These are phyloP conservation scores for Podila epicladia DNA, from an alignment of 192 early-diverging fungal species.

Conservation along the genomic window DNA sequence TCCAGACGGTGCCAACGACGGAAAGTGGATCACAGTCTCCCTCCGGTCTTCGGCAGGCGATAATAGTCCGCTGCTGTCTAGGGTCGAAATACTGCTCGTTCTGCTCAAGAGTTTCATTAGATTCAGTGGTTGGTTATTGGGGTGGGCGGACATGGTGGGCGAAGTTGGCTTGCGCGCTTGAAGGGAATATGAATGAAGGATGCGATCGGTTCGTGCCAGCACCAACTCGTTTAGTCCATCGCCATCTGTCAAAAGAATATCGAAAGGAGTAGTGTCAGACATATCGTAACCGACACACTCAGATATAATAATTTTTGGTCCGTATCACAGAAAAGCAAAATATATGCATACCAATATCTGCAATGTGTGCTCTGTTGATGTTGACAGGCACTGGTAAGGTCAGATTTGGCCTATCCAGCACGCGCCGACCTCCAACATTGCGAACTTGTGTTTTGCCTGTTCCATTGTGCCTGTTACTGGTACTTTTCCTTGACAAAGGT, in stretches of 20 bases:
- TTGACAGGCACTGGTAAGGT: slow-evolving; percentile 66
- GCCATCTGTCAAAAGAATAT: slow-evolving; percentile 48
- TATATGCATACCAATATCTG: slow-evolving; percentile 58
- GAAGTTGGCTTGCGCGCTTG: slow-evolving; percentile 21
- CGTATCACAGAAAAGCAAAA: background rate
- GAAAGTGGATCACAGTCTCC: slow-evolving; percentile 34
- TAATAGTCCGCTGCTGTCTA: slow-evolving; percentile 41
- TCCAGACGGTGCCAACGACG: slow-evolving; percentile 16
- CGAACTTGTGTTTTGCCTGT: slow-evolving; percentile 12
- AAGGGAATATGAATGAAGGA: slow-evolving; percentile 60
- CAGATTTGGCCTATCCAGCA: slow-evolving; percentile 47
- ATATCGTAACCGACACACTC: no score
- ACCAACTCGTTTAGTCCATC: slow-evolving; percentile 65
- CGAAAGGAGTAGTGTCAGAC: no score
- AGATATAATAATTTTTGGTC: no score
- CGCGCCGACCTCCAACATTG: slow-evolving; percentile 20
- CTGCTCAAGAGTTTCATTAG: slow-evolving; percentile 30
- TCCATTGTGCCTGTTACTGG: slow-evolving; percentile 1
- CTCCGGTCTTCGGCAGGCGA: slow-evolving; percentile 37
- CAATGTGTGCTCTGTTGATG: slow-evolving; percentile 64
- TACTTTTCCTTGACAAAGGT: background rate
- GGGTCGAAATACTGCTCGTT: slow-evolving; percentile 38
- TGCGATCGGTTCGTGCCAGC: slow-evolving; percentile 65
- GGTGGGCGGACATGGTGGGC: slow-evolving; percentile 2
- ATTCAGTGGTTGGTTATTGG: slow-evolving; percentile 23